Conservation (phyloP, 164 flowering plant species). For the grape (Vitis vinifera) region DNA sequence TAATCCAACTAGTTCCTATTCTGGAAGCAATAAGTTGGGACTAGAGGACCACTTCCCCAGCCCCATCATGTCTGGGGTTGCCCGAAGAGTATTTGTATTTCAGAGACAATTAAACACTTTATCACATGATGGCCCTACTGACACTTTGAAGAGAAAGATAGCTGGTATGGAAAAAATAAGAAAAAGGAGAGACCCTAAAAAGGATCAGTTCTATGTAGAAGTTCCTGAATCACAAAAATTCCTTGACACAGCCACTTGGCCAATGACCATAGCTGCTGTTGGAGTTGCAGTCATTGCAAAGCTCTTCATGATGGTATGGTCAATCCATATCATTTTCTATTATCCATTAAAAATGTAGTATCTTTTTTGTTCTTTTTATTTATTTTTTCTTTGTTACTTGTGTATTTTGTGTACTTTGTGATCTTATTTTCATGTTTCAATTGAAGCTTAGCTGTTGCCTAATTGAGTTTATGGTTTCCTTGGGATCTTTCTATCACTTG, state of each 20-base stretch:
- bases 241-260: constrained; percentile 77
- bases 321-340: not conserved
- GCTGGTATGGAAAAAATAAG: constrained; percentile 42
- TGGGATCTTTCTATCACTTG: too few relatives aligned
- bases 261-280: constrained; percentile 65
- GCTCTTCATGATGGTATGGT: constrained; percentile 79
- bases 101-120: too few relatives aligned
- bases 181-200: constrained; percentile 39
- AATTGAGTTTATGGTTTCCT: too few relatives aligned
- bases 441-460: too few relatives aligned
- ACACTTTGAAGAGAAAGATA: constrained; percentile 53
- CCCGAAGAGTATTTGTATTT: too few relatives aligned
- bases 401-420: too few relatives aligned
- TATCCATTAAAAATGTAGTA: not conserved
- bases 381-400: not conserved
- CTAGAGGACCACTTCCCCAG: too few relatives aligned
- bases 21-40: too few relatives aligned
- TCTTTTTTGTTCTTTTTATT: not conserved
- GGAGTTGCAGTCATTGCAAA: constrained; percentile 74
- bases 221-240: constrained; percentile 62
- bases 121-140: constrained; percentile 41
- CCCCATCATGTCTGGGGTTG: too few relatives aligned
- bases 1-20: too few relatives aligned
- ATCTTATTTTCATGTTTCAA: too few relatives aligned
- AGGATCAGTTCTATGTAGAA: constrained; percentile 50